Base-by-base conservation (phyloP, 257 asterid species). In the Penstemon newberryi region DNA sequence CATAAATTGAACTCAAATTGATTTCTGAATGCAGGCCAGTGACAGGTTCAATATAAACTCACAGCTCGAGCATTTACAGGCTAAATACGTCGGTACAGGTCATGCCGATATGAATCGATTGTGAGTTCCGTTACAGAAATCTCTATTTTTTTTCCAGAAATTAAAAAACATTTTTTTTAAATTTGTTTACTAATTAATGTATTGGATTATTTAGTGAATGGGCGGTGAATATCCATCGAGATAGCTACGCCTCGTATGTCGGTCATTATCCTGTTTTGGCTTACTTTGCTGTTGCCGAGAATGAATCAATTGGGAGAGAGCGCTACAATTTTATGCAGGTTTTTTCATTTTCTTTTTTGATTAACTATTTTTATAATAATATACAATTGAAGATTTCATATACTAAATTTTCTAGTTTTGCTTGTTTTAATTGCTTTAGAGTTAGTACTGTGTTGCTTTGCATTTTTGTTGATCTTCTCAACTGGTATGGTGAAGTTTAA, bases 261-360 rank as follows among this genome's bases (percentile, higher is more conserved):
- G 98, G 99, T 60, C 99, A 94, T 61, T 89, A 94, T 77, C 95
- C 97, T 49, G 77, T 91, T 70, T 9, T 94, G 82, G 90, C 95
- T 3, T 94, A 89, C 81, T 91, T 89, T 73, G 95, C 99, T 47
- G 84, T 94, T 11, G 99, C 96, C 0, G 99, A 94, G 73, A 94
- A 94, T 66, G 99, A 94, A 81, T 94, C 99, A 45, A 84, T 94
- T 74, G 97, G 99, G 49, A 83, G 99, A 67, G 97, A 94, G 79
- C 93, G 97, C 63, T 94, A 94, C 86, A 94, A 90, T 83, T 92
- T 92, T 72, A 92, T 92, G 98, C 97, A 92, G 98, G 98, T 89
- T 62, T 54, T 38, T 61, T 49, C 54, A 9, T 0, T 49, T 49
- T 49, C 5, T 10, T 3, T 49, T 49, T 49, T 49, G 6, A 4